These are phyloP conservation scores for Gonapodya sp. DNA, from an alignment of 192 early-diverging fungal species.

Conservation along the genomic window DNA sequence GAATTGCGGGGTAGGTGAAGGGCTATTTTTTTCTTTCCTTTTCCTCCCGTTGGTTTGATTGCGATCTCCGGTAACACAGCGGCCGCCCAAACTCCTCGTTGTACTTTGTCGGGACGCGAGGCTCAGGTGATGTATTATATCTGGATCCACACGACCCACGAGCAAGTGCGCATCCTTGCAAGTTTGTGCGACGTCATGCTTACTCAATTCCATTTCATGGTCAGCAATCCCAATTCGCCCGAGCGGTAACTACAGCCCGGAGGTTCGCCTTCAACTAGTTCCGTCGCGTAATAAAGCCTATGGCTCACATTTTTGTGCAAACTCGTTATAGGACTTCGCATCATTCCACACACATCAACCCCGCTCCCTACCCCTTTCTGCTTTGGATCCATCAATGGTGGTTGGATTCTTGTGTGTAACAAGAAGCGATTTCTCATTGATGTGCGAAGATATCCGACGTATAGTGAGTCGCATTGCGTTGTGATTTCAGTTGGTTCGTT, in stretches of 20 bases:
- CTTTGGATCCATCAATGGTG: conserved; percentile 89
- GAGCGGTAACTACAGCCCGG: not conserved
- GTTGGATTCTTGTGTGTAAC: conserved; percentile 76
- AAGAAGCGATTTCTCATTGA: conserved; percentile 44
- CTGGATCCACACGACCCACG: conserved; percentile 87
- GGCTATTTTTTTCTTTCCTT: not conserved
- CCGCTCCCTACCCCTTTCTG: conserved; percentile 59
- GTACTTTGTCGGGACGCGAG: conserved; percentile 75
- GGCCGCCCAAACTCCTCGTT: conserved; percentile 90
- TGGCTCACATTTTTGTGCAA: conserved; percentile 10
- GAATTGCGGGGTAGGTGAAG: conserved; percentile 72
- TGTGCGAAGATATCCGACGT: conserved; percentile 28
- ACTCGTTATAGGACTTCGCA: conserved; percentile 45
- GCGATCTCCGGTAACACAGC: too few species aligned
- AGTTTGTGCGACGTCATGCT: too few species aligned
- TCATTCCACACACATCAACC: conserved; percentile 76
- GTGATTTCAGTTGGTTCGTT: not conserved
- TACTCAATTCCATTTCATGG: too few species aligned
- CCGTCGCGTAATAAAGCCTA: conserved; percentile 1
- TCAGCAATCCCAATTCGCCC: not conserved
- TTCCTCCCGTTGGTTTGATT: not conserved
- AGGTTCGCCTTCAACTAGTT: conserved; percentile 17
- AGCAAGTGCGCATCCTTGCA: conserved; percentile 45
- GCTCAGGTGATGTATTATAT: conserved; percentile 65
- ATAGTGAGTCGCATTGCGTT: not conserved